Conservation (phyloP, 2,329 filamentous ascomycete species). For the Phyllosticta citriasiana region DNA sequence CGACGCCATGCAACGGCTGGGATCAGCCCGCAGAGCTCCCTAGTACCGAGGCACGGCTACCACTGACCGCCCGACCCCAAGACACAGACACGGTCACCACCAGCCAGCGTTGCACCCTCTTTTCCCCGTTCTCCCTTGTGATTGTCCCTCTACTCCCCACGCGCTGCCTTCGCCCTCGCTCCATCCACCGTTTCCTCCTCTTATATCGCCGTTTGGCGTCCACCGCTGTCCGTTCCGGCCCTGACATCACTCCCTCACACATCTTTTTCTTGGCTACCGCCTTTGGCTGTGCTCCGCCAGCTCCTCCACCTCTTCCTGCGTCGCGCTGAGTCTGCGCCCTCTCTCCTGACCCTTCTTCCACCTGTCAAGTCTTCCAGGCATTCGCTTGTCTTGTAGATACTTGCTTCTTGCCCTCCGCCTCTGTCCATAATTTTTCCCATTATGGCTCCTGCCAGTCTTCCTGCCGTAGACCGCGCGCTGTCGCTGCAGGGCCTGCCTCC, state of each 20-base stretch:
- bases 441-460: constrained; percentile 21
- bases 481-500: constrained; percentile 56
- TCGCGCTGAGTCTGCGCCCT: neutral
- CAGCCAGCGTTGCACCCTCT: neutral
- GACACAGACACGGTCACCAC: neutral
- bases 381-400: neutral
- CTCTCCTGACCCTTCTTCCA: neutral
- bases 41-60: neutral
- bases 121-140: neutral
- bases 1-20: neutral
- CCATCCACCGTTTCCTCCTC: neutral
- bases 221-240: neutral
- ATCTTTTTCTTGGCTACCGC: constrained; percentile 1
- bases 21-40: neutral
- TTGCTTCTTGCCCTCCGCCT: neutral
- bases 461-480: constrained; percentile 22
- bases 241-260: constrained; percentile 6
- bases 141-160: neutral
- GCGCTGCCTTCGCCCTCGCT: neutral
- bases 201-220: neutral
- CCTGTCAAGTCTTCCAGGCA: neutral
- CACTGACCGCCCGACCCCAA: neutral
- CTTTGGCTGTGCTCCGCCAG: neutral
- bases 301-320: neutral
- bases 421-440: neutral